Conservation (phyloP, 2,329 filamentous ascomycete species). For the Ophiosphaerella herpotricha region DNA sequence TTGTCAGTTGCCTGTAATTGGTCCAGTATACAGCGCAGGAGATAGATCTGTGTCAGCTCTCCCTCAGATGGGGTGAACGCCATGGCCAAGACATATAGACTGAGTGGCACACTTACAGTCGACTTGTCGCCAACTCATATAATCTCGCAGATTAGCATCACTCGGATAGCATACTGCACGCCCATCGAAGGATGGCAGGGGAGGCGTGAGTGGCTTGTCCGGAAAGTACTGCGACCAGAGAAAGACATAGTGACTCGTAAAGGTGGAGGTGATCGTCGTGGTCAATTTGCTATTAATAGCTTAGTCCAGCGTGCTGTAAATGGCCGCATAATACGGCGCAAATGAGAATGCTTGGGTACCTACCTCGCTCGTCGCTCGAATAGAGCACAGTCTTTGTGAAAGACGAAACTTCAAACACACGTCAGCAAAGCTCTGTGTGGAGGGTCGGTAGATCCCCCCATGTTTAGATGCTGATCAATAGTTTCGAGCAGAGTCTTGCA, state of each 20-base stretch:
- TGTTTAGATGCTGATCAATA: conserved; percentile 3
- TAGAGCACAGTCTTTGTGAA: conserved; percentile 78
- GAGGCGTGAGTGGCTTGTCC: conserved; percentile 69
- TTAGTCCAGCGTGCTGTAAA: conserved; percentile 15
- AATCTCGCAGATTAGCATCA: conserved; percentile 82
- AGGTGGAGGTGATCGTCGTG: conserved; percentile 88
- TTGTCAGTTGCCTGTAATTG: background rate
- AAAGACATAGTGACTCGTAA: conserved; percentile 87
- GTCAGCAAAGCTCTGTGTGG: conserved; percentile 29
- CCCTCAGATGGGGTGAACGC: background rate
- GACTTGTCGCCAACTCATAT: conserved; percentile 95
- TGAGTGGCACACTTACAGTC: conserved; percentile 70
- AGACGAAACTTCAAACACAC: conserved; percentile 72
- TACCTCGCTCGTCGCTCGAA: conserved; percentile 85
- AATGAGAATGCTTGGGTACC: conserved; percentile 53
- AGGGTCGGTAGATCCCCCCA: conserved; percentile 9
- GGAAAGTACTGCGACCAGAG: conserved; percentile 79
- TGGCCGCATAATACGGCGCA: conserved; percentile 4
- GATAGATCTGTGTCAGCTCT: conserved; percentile 2
- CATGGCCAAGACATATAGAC: background rate
- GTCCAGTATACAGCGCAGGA: conserved; percentile 1
- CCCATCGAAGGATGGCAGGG: conserved; percentile 89
- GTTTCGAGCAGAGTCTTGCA: conserved; percentile 3
- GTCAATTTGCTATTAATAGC: conserved; percentile 73
- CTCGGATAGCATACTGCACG: conserved; percentile 88